Evolutionary conservation across 257 asterid genomes (phyloP).

Genomic region (Plantago ovata): DNA sequence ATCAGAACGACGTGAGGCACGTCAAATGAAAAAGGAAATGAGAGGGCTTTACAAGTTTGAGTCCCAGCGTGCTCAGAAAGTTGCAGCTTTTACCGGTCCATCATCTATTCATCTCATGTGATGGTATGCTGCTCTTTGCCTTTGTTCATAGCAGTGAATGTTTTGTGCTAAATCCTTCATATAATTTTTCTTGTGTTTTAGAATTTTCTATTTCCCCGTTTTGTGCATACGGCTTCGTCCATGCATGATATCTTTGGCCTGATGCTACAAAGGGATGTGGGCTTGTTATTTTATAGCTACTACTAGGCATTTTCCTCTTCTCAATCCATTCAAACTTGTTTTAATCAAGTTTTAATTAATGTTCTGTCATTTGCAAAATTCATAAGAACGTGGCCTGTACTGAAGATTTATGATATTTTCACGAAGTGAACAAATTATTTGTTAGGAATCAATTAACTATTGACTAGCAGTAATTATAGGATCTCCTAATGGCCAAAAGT

Average conservation of each 20-base stretch:
- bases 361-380: too few species aligned
- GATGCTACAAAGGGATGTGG: not conserved
- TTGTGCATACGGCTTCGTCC: not conserved
- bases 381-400: too few species aligned
- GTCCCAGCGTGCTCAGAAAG: constrained; percentile 80
- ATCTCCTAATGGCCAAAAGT: too few species aligned
- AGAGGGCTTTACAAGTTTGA: constrained; percentile 73
- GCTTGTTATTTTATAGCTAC: not conserved
- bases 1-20: constrained; percentile 86
- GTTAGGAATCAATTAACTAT: too few species aligned
- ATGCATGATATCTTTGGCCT: not conserved
- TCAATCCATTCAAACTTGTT: not conserved
- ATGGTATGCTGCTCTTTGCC: constrained; percentile 21
- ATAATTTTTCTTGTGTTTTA: not conserved
- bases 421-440: too few species aligned
- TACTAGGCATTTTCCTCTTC: not conserved
- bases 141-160: not conserved
- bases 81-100: constrained; percentile 90
- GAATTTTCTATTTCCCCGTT: not conserved
- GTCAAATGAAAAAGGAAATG: constrained; percentile 67
- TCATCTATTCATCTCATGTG: constrained; percentile 85
- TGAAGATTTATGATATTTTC: too few species aligned
- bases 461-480: too few species aligned
- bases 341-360: too few species aligned
- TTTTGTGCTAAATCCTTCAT: constrained; percentile 11